Conservation (phyloP, 345 rosid species). For the Anacardium occidentale region DNA sequence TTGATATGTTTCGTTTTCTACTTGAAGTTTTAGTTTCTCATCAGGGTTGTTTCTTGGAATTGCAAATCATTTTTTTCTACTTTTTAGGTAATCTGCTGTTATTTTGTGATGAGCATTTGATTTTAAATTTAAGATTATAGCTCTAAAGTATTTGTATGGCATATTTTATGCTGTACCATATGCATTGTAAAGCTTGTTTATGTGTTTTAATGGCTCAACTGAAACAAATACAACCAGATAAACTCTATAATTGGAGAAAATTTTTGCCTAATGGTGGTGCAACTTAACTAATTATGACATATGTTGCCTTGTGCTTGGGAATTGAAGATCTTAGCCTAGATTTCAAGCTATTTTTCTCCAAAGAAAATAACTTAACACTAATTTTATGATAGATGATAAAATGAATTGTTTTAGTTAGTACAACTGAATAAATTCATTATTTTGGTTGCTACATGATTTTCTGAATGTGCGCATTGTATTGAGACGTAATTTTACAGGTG, state of each 20-base stretch:
- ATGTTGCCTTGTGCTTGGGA: neutral
- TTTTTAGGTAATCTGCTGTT: neutral
- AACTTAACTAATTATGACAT: neutral
- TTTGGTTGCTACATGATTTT: neutral
- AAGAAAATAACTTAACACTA: neutral
- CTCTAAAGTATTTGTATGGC: neutral
- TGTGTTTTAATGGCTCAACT: neutral
- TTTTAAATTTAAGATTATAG: neutral
- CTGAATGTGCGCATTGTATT: neutral
- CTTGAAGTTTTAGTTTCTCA: neutral
- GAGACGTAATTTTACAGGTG: neutral
- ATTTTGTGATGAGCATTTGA: neutral
- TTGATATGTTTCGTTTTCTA: neutral
- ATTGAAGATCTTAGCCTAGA: neutral
- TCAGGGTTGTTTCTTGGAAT: neutral
- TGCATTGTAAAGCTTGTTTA: constrained; percentile 4
- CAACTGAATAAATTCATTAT: neutral
- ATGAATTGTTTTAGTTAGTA: neutral
- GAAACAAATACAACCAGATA: neutral
- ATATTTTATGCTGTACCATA: neutral
- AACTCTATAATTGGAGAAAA: neutral
- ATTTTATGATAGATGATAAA: neutral
- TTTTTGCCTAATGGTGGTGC: neutral
- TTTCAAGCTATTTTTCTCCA: neutral
- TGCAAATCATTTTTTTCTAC: neutral